Evolutionary conservation across 192 early-diverging fungal genomes (phyloP), one percentile per base, ranked within the genome.

Genomic region (Mortierella hygrophila): DNA sequence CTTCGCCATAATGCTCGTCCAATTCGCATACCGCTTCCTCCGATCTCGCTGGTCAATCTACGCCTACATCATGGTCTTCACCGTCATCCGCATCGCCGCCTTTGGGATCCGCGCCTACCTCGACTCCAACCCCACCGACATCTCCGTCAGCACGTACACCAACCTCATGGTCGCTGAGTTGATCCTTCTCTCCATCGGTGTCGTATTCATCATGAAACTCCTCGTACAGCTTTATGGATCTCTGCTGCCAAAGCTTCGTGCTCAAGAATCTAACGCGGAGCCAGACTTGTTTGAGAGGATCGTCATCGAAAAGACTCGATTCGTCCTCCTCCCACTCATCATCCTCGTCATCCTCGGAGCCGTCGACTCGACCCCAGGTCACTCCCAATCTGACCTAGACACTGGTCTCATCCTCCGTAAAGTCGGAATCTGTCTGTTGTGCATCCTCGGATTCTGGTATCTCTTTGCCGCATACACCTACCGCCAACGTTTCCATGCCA

Each of bases 241-340:
- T 13, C 60, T 80, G 3, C 78, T 80, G 10, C 78, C 78, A 15
- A 80, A 80, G 9, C 71, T 80, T 18, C 78, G 78, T 0, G 40
- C 70, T 0, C 71, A 73, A 32, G 29, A 55, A 23, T 6, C 20
- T 0, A 29, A 37, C 9, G 23, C 15, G 11, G 41, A n/a, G 20
- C 78, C 55, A 1, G 78, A 73, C 23, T 29, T 16, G 6, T 80
- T 80, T 68, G 78, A 80, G n/a, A 23, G 72, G 15, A 47, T 29
- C 29, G 40, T 78, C 4, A 49, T 78, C 32, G 77, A n/a, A 6
- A 49, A 38, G 21, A 70, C 76, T 1, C 15, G 46, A 23, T 38
- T 70, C 32, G 44, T 70, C 47, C 44, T 77, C 18, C 4, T 70
- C 13, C 76, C 76, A 6, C 15, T 77, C 1, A 40, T 77, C 68